Evolutionary conservation across 2,329 filamentous ascomycete species (phyloP).

Genomic region (Calonectria henricotiae): DNA sequence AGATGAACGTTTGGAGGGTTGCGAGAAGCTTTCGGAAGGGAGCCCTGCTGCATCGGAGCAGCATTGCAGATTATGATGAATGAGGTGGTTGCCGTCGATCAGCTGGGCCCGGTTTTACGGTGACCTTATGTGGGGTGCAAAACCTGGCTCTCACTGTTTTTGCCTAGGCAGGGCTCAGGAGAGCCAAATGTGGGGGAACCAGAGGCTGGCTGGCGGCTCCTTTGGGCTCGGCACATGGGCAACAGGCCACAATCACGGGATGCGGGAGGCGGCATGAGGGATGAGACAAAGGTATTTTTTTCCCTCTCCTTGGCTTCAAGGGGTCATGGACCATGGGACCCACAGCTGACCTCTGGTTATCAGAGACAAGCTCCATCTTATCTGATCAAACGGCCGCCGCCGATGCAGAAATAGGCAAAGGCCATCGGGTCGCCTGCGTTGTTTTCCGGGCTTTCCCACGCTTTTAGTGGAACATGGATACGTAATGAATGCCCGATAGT

Average conservation of each 20-base stretch:
- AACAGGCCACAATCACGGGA: slow-evolving; percentile 27
- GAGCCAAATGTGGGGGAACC: slow-evolving; percentile 16
- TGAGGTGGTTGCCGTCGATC: slow-evolving; percentile 3
- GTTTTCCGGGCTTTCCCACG: slow-evolving; percentile 20
- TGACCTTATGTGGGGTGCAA: slow-evolving; percentile 9
- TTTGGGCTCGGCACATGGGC: slow-evolving; percentile 4
- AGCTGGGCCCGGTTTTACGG: neutral
- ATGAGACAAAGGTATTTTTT: slow-evolving; percentile 17
- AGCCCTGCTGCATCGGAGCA: neutral
- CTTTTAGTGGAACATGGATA: slow-evolving; percentile 25
- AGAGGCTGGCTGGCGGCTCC: neutral
- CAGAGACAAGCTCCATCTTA: slow-evolving; percentile 17
- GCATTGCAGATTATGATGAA: neutral
- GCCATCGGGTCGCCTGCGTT: slow-evolving; percentile 13
- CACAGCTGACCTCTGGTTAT: slow-evolving; percentile 2
- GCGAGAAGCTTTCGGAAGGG: slow-evolving; percentile 5
- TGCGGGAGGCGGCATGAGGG: neutral
- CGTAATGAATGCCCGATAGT: slow-evolving; percentile 29
- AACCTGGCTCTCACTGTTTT: slow-evolving; percentile 13
- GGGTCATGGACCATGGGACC: neutral
- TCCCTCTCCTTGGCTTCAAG: neutral
- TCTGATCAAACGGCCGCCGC: slow-evolving; percentile 21
- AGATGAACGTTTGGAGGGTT: neutral
- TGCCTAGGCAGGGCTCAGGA: slow-evolving; percentile 17
- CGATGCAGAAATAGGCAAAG: slow-evolving; percentile 24